Evolutionary conservation across 2,329 filamentous ascomycete species (phyloP).

Genomic region (Fusarium keratoplasticum): DNA sequence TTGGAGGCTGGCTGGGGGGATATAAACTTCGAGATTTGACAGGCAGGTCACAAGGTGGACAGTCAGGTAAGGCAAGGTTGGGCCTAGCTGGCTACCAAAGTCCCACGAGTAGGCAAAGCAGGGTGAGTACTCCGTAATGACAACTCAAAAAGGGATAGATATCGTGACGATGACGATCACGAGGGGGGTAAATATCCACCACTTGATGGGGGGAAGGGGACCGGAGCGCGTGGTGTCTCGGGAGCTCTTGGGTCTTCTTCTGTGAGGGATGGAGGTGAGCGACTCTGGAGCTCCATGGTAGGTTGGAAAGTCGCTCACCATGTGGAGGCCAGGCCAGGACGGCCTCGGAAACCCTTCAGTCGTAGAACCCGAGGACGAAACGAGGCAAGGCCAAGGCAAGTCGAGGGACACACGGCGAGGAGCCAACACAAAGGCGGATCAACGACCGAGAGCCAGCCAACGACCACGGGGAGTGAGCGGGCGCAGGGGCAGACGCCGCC

Average conservation of each 20-base stretch:
- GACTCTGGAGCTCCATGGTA: conserved; percentile 7
- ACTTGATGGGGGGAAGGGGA: conserved; percentile 23
- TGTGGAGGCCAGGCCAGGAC: conserved; percentile 10
- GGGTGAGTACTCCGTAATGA: conserved; percentile 21
- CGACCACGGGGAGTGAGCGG: conserved; percentile 6
- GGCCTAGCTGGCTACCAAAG: conserved; percentile 5
- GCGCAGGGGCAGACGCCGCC: conserved; percentile 28
- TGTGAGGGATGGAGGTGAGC: conserved; percentile 1
- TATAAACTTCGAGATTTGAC: conserved; percentile 38
- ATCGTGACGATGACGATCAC: conserved; percentile 35
- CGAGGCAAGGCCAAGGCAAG: conserved; percentile 5
- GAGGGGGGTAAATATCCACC: conserved; percentile 32
- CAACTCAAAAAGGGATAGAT: conserved; percentile 33
- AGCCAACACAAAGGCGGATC: conserved; percentile 4
- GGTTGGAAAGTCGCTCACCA: conserved; percentile 9
- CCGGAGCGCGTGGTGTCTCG: conserved; percentile 28
- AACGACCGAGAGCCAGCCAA: not conserved
- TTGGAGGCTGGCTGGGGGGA: conserved; percentile 19
- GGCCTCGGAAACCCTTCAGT: conserved; percentile 15
- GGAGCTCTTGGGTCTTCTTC: conserved; percentile 6
- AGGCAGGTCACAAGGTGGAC: conserved; percentile 36
- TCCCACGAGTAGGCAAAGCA: conserved; percentile 19
- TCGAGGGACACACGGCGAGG: not conserved
- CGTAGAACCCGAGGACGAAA: conserved; percentile 19
- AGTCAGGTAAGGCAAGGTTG: conserved; percentile 16